Base-by-base conservation (phyloP, 106 monocot genomes). In the Vanilla planifolia region DNA sequence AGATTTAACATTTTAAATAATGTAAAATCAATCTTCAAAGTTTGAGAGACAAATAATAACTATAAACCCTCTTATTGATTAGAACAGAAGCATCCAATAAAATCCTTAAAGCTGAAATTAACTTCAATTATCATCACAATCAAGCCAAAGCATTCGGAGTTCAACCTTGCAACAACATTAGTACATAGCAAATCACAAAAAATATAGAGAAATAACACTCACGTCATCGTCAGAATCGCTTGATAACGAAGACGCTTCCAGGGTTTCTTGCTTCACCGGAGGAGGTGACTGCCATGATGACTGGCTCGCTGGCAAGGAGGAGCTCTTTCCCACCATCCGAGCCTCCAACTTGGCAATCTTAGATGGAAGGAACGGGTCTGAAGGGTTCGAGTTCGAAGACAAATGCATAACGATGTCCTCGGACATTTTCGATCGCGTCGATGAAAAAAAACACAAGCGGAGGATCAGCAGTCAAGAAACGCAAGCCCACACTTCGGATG, bases 291-390 rank as follows among this genome's bases (percentile, higher is more conserved):
- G 80, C 70, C 70, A 61, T 21, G 59, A 24, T 22, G 80, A 51
- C 55, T 68, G 71, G 15, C 69, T 24, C 11, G 66, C 48, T n/a
- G 73, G 71, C 13, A 79, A 76, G 8, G 81, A 73, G 1, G 85
- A 67, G 33, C 85, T 85, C 77, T 88, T 98, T 19, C 96, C 96
- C 8, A 70, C 87, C 87, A 98, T 88, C 55, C 96, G 71, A 11
- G 96, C 96, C 71, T 98, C 96, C 42, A 98, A 71, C 66, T 98
- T 98, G 29, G 96, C 91, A 39, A 98, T 71, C 77, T 98, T 98
- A 27, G 83, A 59, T 11, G 85, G 86, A 14, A 88, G 72, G 30
- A 82, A 77, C 32, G 79, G 75, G 52, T 89, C 79, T n/a, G 96
- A 84, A 9, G 96, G 87, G 63, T 88, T 98, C 32, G 96, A 98